Evolutionary conservation across 345 rosid genomes (phyloP), one percentile per base, ranked within the genome.

Genomic region (Hevea brasiliensis): DNA sequence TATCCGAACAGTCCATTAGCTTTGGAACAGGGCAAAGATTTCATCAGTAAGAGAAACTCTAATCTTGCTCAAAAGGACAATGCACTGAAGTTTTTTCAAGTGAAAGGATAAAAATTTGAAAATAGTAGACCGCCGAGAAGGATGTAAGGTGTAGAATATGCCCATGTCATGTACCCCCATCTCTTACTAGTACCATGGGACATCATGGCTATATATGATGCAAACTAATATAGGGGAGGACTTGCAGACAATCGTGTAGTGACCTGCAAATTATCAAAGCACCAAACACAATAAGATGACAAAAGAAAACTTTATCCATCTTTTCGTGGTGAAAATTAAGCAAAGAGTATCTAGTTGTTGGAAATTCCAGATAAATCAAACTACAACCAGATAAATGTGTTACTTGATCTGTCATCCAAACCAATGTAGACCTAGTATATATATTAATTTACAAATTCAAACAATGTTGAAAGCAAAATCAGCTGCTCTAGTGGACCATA

Each of bases 41-140:
- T 44, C 60, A 29, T 13, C 8, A 51, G 48, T 20, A 37, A 8
- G 24, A 48, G 27, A 50, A 71, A 45, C 45, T 50, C 44, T 26
- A 23, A 26, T 59, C 23, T 64, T 55, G 75, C 65, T 35, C 21
- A 24, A 23, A 12, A 8, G 20, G 24, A 64, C 29, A 35, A 13
- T 10, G 10, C 42, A 6, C 1, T 20, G 2, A 17, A 26, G 27
- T 1, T 40, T 70, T 27, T 29, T 91, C 85, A 92, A 66, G 98
- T 94, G 80, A 90, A 92, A 29, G 98, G 98, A 71, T 89, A 91
- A 82, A 92, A 91, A 83, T 91, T 95, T n/a, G 98, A 82, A 81
- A 94, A 90, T 73, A 92, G 94, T 73, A 90, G 72, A 80, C 90
- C 81, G 60, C 97, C 98, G 1, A 92, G 88, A 65, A 95, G 97